A percentile compares a stretch with the other conserved stretches of the same genome.
Conservation (phyloP, 2,329 filamentous ascomycete genomes). For the Albophoma yamanashiensis region DNA sequence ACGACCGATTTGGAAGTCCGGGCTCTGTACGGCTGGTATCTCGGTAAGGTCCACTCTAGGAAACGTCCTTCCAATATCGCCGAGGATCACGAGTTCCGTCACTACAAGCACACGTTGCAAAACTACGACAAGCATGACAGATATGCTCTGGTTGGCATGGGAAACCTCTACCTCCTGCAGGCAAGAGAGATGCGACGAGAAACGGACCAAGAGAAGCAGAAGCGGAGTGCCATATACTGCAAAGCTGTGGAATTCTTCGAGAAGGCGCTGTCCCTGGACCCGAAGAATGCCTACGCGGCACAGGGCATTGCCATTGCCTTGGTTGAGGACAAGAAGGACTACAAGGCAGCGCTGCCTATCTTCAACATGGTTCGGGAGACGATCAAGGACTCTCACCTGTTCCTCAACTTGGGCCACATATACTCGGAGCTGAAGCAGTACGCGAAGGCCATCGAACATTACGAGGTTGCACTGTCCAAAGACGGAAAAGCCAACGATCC, state of each 20-base stretch:
- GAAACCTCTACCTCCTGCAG: constrained; percentile 77
- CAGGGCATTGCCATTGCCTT: constrained; percentile 93
- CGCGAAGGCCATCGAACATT: constrained; percentile 85
- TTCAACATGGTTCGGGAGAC: constrained; percentile 88
- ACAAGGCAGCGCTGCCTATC: constrained; percentile 69
- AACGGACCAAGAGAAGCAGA: constrained; percentile 82
- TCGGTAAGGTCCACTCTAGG: constrained; percentile 69
- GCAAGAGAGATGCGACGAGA: constrained; percentile 92
- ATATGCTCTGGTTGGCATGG: constrained; percentile 96
- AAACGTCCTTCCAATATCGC: constrained; percentile 71
- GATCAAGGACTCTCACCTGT: constrained; percentile 77
- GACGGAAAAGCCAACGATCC: constrained; percentile 65
- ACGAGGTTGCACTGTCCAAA: constrained; percentile 74
- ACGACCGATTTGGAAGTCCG: constrained; percentile 83
- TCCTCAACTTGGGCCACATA: constrained; percentile 87
- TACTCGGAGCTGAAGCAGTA: constrained; percentile 87
- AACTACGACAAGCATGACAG: constrained; percentile 94
- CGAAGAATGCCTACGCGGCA: constrained; percentile 90
- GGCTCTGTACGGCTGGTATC: constrained; percentile 89
- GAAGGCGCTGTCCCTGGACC: constrained; percentile 89
- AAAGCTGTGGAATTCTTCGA: constrained; percentile 98
- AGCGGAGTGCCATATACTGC: constrained; percentile 75
- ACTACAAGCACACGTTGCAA: constrained; percentile 93
- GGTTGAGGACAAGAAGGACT: constrained; percentile 89
- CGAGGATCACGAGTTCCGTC: constrained; percentile 84